A percentile compares a stretch with the other conserved stretches of the same genome.
phyloP scores from a whole-genome alignment of 352 stramenopile species.

The Phytophthora chlamydospora region DNA sequence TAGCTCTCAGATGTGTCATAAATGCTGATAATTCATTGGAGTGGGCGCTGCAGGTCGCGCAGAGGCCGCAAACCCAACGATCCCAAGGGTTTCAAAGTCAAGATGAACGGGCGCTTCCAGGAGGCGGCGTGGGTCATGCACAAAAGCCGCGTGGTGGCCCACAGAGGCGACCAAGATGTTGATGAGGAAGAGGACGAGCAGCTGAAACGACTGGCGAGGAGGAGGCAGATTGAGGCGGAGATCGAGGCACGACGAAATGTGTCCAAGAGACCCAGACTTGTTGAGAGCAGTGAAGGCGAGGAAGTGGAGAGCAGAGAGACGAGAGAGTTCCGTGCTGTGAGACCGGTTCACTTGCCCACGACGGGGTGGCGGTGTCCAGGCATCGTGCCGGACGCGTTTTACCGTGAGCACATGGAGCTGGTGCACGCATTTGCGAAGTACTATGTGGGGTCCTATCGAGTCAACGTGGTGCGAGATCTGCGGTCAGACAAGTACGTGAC shows the following conservation, averaged over 20 bases:
- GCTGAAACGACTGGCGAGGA: slow-evolving; percentile 7
- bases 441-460: slow-evolving; percentile 63
- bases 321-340: not conserved
- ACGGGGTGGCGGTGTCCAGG: slow-evolving; percentile 68
- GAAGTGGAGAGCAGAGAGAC: slow-evolving; percentile 4
- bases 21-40: not conserved
- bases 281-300: slow-evolving; percentile 12
- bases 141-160: slow-evolving; percentile 65
- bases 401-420: slow-evolving; percentile 52
- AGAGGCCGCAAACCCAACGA: slow-evolving; percentile 68
- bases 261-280: slow-evolving; percentile 21
- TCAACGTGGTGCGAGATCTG: slow-evolving; percentile 70
- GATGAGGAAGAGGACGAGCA: slow-evolving; percentile 13
- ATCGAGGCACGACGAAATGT: slow-evolving; percentile 9
- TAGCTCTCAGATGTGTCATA: not conserved
- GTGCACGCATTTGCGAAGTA: slow-evolving; percentile 74
- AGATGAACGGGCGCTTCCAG: slow-evolving; percentile 75
- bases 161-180: slow-evolving; percentile 20
- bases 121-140: slow-evolving; percentile 71
- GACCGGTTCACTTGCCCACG: slow-evolving; percentile 48
- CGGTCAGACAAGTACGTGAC: slow-evolving; percentile 61
- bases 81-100: slow-evolving; percentile 68
- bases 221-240: slow-evolving; percentile 20
- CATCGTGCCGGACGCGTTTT: slow-evolving; percentile 62
- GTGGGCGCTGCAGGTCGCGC: slow-evolving; percentile 40